Base-by-base conservation (phyloP, 2,329 filamentous ascomycete species). In the Aureobasidium sp. region DNA sequence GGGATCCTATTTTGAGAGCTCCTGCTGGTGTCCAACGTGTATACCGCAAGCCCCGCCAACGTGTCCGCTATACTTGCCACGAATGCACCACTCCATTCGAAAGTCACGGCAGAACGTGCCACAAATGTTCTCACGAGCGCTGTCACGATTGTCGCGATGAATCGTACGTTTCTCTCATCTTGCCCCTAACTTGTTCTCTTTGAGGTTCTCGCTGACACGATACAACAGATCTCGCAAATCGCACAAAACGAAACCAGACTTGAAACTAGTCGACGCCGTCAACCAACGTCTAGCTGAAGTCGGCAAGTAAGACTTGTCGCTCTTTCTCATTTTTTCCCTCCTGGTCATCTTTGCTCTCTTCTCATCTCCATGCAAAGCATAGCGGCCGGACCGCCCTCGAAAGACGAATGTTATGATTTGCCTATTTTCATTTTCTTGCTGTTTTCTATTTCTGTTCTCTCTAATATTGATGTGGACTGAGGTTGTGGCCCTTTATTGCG, bases 31-130 rank as follows among this genome's bases (percentile, higher is more conserved):
- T 66, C 1, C 61, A 64, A 40, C 58, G 73, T 11, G 69, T 70
- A 34, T 74, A 69, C 64, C 66, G 69, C 41, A 74, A 72, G 62
- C 71, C 72, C 29, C 66, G 72, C 39, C 68, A 68, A 41, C 65
- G 72, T 22, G 67, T 75, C 5, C 67, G 72, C 4, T 75, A 71
- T 65, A 69, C 66, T 37, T 89, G 86, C 66, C 77, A 83, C 59
- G 70, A 76, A 50, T 90, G 86, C 71, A 74, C 75, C 16, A 72
- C 79, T 35, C 85, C 81, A 65, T 73, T 77, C 2, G 70, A 75
- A 3, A 71, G 80, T 37, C 77, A 76, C 6, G 73, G 74, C 19
- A 24, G 27, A 5, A 69, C 70, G 30, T 89, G 85, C 70, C 67
- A 68, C 41, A 77, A 75, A 14, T 89, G 85, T 62, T 72, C 74